Evolutionary conservation across 306 rosid genomes (phyloP).

Genomic region (Astragalus glycyphyllos): DNA sequence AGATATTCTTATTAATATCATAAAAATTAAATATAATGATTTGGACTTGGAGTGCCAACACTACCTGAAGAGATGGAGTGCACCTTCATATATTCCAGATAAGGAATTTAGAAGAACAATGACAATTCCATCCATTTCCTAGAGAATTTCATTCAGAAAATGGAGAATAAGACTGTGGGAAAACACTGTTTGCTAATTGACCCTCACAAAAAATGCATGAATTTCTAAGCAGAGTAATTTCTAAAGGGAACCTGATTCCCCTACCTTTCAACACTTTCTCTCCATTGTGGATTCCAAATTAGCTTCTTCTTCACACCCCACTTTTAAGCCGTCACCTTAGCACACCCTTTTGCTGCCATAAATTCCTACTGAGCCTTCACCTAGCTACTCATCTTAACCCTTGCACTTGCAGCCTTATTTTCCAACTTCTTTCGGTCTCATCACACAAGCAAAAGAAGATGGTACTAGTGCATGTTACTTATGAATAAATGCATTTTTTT

Average conservation of each 20-base stretch:
- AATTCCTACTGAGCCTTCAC: slow-evolving; percentile 32
- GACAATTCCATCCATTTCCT: slow-evolving; percentile 26
- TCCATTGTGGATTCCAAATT: slow-evolving; percentile 48
- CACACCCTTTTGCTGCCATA: slow-evolving; percentile 37
- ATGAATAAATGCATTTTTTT: background rate
- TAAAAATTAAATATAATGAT: too few relatives aligned
- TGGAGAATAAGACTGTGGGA: slow-evolving; percentile 43
- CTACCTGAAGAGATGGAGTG: slow-evolving; percentile 29
- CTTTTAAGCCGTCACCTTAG: slow-evolving; percentile 31
- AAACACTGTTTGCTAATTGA: slow-evolving; percentile 21
- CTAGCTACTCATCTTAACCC: slow-evolving; percentile 11
- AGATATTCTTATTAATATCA: too few relatives aligned
- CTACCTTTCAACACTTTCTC: slow-evolving; percentile 32
- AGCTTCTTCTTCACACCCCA: slow-evolving; percentile 28
- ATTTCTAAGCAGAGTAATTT: slow-evolving; percentile 4
- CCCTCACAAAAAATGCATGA: slow-evolving; percentile 1
- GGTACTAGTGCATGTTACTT: slow-evolving; percentile 40
- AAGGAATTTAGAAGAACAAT: slow-evolving; percentile 20
- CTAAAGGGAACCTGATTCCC: slow-evolving; percentile 49
- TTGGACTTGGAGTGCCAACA: background rate
- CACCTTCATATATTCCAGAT: slow-evolving; percentile 33
- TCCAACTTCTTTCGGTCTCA: slow-evolving; percentile 9
- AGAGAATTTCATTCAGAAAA: slow-evolving; percentile 35
- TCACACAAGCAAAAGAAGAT: slow-evolving; percentile 31
- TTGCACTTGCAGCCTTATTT: slow-evolving; percentile 13